Percentiles rank a stretch among this genome's conserved stretches.
phyloP scores from a whole-genome alignment of 1,284 basidiomycete genomes.

The Inonotus obliquus region DNA sequence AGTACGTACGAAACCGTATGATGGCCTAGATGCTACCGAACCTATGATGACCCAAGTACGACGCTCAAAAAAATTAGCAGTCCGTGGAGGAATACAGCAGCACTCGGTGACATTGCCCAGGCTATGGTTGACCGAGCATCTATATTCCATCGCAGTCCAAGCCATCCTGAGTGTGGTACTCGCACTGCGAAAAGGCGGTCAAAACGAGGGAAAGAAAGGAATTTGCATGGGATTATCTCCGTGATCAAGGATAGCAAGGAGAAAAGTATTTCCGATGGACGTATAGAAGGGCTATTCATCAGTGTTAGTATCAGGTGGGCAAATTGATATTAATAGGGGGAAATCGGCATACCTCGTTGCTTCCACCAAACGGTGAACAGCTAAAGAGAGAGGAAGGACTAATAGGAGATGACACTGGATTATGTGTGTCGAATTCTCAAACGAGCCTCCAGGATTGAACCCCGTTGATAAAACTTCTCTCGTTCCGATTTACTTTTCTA shows the following conservation, averaged over 20 bases:
- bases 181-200: conserved; percentile 17
- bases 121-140: not conserved
- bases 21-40: conserved; percentile 14
- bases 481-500: no score
- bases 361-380: not conserved
- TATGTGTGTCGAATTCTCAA: conserved; percentile 7
- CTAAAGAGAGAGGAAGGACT: conserved; percentile 5
- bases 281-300: not conserved
- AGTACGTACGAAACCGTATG: conserved; percentile 3
- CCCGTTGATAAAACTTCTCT: no score
- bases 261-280: conserved; percentile 19
- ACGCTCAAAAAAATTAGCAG: not conserved
- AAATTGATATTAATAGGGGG: no score
- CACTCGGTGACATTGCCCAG: not conserved
- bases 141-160: not conserved
- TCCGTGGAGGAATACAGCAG: not conserved
- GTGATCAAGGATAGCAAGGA: conserved; percentile 15
- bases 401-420: not conserved
- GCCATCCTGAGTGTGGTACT: not conserved
- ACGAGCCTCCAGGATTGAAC: no score
- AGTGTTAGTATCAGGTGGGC: not conserved
- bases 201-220: conserved; percentile 18
- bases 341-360: not conserved
- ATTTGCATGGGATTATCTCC: conserved; percentile 17
- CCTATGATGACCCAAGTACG: conserved; percentile 16